Conservation (phyloP, 1,139 yeast genomes). For the Hyphopichia pseudoburtonii region DNA sequence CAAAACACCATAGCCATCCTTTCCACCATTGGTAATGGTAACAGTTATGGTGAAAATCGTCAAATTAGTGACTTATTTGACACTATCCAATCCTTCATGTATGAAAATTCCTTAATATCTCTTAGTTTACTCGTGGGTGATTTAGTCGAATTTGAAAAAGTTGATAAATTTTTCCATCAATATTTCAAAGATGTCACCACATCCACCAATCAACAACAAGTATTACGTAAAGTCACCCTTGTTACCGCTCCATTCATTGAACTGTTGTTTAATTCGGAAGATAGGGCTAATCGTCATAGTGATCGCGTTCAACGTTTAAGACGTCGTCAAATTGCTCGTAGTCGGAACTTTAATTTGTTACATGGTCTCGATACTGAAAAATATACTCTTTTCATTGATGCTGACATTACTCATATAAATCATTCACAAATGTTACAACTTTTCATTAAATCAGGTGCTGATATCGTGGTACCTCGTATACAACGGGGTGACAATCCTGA, state of each 20-base stretch:
- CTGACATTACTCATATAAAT: conserved; percentile 37
- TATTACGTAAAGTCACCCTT: conserved; percentile 22
- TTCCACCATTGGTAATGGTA: conserved; percentile 22
- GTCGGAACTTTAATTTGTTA: conserved; percentile 35
- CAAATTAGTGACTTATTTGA: conserved; percentile 22
- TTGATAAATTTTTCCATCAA: conserved; percentile 16
- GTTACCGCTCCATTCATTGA: conserved; percentile 35
- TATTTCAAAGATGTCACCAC: conserved; percentile 8
- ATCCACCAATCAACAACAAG: not conserved
- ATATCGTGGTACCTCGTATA: conserved; percentile 44
- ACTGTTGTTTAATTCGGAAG: conserved; percentile 13
- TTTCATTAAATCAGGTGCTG: conserved; percentile 34
- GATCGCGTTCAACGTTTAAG: conserved; percentile 31
- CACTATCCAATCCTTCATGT: conserved; percentile 19
- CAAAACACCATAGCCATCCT: conserved; percentile 21
- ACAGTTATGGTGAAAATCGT: conserved; percentile 30
- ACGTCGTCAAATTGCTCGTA: conserved; percentile 33
- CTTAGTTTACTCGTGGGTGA: conserved; percentile 31
- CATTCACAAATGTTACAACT: conserved; percentile 24
- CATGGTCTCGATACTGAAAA: conserved; percentile 19
- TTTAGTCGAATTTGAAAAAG: conserved; percentile 21
- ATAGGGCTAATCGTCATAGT: conserved; percentile 28
- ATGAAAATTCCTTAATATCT: conserved; percentile 17
- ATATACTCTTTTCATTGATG: conserved; percentile 45
- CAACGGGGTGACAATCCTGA: conserved; percentile 23